Percentiles rank a stretch among this genome's conserved stretches.
These are phyloP conservation scores for Aspergillus vadensis DNA, from an alignment of 2,329 filamentous ascomycete genomes.

Conservation along the genomic window DNA sequence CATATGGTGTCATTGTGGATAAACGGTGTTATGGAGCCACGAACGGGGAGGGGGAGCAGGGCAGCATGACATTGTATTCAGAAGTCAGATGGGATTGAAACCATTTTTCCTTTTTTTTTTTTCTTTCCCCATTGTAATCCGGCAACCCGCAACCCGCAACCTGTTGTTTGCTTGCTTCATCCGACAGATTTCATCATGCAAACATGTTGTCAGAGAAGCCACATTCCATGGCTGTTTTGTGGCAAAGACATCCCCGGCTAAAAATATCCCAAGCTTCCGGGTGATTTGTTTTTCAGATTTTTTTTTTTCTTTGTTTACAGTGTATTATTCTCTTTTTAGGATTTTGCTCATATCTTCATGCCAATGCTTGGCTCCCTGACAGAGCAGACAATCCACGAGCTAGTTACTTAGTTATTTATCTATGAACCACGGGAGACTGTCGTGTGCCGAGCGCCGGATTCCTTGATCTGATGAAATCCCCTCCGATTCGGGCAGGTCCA, in stretches of 20 bases:
- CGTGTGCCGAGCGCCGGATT: not conserved
- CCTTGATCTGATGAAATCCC: not conserved
- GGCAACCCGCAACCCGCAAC: too few species aligned
- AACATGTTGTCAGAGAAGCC: not conserved
- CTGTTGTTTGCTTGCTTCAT: too few species aligned
- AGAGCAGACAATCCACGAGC: not conserved
- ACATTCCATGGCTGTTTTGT: not conserved
- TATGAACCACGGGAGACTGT: not conserved
- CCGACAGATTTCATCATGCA: too few species aligned
- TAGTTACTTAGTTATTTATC: too few species aligned
- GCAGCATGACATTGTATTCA: not conserved
- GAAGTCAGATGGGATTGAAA: not conserved
- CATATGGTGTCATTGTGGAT: not conserved
- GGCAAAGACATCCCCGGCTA: not conserved
- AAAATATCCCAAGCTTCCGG: not conserved
- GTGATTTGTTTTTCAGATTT: not conserved
- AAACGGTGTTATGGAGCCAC: not conserved
- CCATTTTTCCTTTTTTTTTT: not conserved
- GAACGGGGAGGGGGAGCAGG: not conserved
- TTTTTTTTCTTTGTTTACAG: not conserved
- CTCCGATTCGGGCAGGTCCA: not conserved
- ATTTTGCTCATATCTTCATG: not conserved
- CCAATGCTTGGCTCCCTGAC: not conserved
- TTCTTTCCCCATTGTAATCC: not conserved
- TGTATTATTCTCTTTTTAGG: too few species aligned